Base-by-base conservation (phyloP, 2,329 filamentous ascomycete genomes). In the Chaetomium strumarium region DNA sequence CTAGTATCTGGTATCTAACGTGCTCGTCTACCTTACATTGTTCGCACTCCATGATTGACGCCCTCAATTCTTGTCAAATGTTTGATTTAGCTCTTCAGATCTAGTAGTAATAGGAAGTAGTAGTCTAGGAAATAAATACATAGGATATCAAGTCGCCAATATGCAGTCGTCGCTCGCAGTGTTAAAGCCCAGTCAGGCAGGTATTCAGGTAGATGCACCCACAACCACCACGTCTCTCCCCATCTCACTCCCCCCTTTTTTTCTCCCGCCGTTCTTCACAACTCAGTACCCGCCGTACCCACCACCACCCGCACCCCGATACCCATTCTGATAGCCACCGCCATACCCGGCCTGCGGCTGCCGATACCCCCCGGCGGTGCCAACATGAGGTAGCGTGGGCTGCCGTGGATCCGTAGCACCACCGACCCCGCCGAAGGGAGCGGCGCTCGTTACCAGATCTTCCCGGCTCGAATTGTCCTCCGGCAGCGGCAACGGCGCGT, bases 361-460 rank as follows among this genome's bases (percentile, higher is more conserved):
- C 16, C 14, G 33, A 34, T 34, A 12, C 13, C 33, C 11, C 33
- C 13, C 33, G 10, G 4, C 24, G 24, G 4, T 7, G 24, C 24
- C 24, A 5, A 68, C 2, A 16, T 62, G 59, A 39, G 68, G 66
- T 46, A 72, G n/a, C 14, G 67, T 69, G 0, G 70, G 69, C 53
- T 70, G 64, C 8, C 67, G 60, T 52, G 61, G 62, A n/a, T 66
- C 64, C 14, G 36, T 20, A 20, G 45, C 55, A 7, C 61, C 64
- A 16, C 64, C 64, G 13, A 20, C 41, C 6, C 52, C 56, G 6
- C 62, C 63, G n/a, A 72, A 64, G 2, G 74, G 72, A 30, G 72
- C 73, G 1, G 73, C 71, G 40, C 67, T 63, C 12, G 61, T 54
- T 13, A 75, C 60, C 14, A 78, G 67, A 46, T 64, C 66, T 31